Evolutionary conservation across 805 yeast species (phyloP).

Genomic region (Scheffersomyces amazonensis): DNA sequence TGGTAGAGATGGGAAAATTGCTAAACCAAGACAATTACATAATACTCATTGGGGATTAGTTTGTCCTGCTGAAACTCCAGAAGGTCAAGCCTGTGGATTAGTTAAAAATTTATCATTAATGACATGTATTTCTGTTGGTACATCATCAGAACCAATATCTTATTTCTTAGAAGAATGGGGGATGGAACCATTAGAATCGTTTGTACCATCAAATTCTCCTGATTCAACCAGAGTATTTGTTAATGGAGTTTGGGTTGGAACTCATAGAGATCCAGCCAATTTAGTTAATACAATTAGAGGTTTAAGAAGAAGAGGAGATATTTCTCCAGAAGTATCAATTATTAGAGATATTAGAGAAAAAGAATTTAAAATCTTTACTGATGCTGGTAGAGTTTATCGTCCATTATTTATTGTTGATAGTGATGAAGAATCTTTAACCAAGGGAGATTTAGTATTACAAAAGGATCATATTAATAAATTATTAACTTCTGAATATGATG

Average conservation of each 20-base stretch:
- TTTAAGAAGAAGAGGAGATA: constrained; percentile 92
- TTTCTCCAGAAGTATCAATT: constrained; percentile 93
- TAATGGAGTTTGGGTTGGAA: constrained; percentile 99
- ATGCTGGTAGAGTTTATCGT: constrained; percentile 97
- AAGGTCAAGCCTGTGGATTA: constrained; percentile 99
- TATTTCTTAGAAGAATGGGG: constrained; percentile 98
- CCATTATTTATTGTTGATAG: constrained; percentile 94
- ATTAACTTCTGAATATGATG: constrained; percentile 61
- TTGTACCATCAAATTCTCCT: constrained; percentile 87
- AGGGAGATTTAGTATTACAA: constrained; percentile 77
- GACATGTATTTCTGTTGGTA: constrained; percentile 98
- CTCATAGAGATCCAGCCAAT: constrained; percentile 93
- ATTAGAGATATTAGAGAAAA: constrained; percentile 96
- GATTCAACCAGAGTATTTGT: constrained; percentile 93
- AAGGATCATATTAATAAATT: constrained; percentile 81
- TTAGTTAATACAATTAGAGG: constrained; percentile 87
- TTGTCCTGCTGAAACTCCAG: constrained; percentile 99
- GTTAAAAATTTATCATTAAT: constrained; percentile 93
- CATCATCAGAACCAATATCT: constrained; percentile 92
- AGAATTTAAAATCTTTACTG: constrained; percentile 94
- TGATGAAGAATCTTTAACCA: constrained; percentile 62
- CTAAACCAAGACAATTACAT: constrained; percentile 98
- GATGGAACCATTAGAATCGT: constrained; percentile 95
- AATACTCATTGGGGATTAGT: constrained; percentile 99
- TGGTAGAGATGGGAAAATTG: constrained; percentile 98